Conservation (phyloP, 768 basidiomycete species). For the Rhodotorula toruloides region DNA sequence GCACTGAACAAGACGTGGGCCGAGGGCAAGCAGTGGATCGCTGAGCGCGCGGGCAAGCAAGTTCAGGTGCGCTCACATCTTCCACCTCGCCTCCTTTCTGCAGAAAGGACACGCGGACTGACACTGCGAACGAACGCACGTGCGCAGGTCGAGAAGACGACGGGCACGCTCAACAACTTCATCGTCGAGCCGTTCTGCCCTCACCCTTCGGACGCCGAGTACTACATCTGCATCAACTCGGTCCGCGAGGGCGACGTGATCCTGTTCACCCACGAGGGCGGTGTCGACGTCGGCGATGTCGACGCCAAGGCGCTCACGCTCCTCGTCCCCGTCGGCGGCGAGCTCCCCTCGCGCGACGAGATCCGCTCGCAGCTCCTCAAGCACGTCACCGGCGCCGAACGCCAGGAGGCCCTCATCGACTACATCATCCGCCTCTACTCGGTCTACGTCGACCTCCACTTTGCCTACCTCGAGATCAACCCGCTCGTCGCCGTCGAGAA, state of each 20-base stretch:
- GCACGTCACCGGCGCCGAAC: slow-evolving; percentile 69
- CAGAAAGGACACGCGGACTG: not conserved
- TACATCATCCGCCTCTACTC: slow-evolving; percentile 92
- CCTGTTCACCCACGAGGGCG: slow-evolving; percentile 98
- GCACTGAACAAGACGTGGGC: slow-evolving; percentile 89
- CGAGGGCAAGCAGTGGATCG: slow-evolving; percentile 80
- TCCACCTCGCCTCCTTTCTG: slow-evolving; percentile 1
- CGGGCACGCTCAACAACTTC: slow-evolving; percentile 94
- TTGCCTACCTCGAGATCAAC: slow-evolving; percentile 99
- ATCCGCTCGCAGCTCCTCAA: slow-evolving; percentile 71
- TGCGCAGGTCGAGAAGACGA: slow-evolving; percentile 72
- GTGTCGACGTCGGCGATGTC: slow-evolving; percentile 97
- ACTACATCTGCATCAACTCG: slow-evolving; percentile 97
- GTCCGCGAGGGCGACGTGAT: slow-evolving; percentile 89
- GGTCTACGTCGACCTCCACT: slow-evolving; percentile 97
- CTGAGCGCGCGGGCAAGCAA: slow-evolving; percentile 80
- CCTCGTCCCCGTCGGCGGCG: slow-evolving; percentile 63
- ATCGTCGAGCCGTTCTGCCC: slow-evolving; percentile 99
- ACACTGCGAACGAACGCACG: not conserved
- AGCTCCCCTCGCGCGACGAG: slow-evolving; percentile 76
- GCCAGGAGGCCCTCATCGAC: slow-evolving; percentile 87
- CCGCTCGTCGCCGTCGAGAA: slow-evolving; percentile 86
- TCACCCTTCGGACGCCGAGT: slow-evolving; percentile 86
- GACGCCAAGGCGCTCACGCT: slow-evolving; percentile 93
- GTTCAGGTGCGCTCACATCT: slow-evolving; percentile 61